Conservation (phyloP, 2,329 filamentous ascomycete species). For the Botrytis fabae region DNA sequence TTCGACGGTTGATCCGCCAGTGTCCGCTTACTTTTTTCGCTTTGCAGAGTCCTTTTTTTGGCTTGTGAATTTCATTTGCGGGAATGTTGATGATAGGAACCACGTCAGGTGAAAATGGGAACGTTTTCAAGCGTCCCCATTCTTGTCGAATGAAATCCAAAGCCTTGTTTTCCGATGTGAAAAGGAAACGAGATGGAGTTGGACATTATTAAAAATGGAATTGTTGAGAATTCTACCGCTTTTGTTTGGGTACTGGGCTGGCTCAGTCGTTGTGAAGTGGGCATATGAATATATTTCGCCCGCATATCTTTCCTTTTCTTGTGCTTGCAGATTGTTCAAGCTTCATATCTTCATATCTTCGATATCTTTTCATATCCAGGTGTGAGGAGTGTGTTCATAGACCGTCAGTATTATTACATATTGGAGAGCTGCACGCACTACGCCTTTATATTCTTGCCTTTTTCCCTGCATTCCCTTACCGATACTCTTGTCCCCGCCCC, state of each 20-base stretch:
- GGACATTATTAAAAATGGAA: not conserved
- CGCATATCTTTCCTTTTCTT: slow-evolving; percentile 7
- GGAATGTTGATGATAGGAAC: slow-evolving; percentile 12
- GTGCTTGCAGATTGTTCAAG: slow-evolving; percentile 20
- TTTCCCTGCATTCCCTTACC: slow-evolving; percentile 7
- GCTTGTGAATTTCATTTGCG: not conserved
- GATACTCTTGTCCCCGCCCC: slow-evolving; percentile 8
- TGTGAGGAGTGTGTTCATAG: not conserved
- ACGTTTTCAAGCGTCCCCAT: slow-evolving; percentile 5
- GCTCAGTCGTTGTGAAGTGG: slow-evolving; percentile 7
- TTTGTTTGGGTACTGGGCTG: not conserved
- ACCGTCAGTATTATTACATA: not conserved
- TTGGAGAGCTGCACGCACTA: slow-evolving; percentile 6
- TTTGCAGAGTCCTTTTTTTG: slow-evolving; percentile 1
- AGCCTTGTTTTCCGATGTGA: slow-evolving; percentile 5
- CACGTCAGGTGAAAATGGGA: slow-evolving; percentile 23
- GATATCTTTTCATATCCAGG: not conserved
- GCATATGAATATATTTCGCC: slow-evolving; percentile 14
- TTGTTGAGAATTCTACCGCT: not conserved
- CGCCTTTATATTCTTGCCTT: slow-evolving; percentile 14
- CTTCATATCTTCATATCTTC: slow-evolving; percentile 10
- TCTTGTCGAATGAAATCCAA: not conserved
- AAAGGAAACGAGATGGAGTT: not conserved
- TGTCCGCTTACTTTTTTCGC: not conserved
- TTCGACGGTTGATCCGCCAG: not conserved